phyloP scores from a whole-genome alignment of 768 basidiomycete genomes.

The Collybia sordida region DNA sequence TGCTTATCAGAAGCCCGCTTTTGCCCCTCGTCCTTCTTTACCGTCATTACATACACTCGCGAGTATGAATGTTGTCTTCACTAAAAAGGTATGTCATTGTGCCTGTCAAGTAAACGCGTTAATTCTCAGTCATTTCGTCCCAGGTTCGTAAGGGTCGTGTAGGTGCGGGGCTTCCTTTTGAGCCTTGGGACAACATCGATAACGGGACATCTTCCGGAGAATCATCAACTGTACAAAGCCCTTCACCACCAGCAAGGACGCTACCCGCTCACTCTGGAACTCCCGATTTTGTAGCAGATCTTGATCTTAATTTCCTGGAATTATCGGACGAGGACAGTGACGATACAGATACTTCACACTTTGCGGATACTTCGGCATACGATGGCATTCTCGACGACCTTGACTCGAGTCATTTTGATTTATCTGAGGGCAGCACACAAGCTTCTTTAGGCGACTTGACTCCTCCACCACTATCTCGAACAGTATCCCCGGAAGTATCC shows the following conservation, averaged over 20 bases:
- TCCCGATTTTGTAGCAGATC: constrained; percentile 14
- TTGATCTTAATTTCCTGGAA: constrained; percentile 18
- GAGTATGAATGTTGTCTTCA: constrained; percentile 44
- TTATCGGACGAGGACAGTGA: constrained; percentile 18
- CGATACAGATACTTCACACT: not conserved
- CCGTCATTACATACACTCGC: constrained; percentile 51
- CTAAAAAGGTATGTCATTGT: constrained; percentile 40
- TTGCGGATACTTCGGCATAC: not conserved
- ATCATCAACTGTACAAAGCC: not conserved
- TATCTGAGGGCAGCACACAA: constrained; percentile 14
- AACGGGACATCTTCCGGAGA: not conserved
- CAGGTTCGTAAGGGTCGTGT: constrained; percentile 53
- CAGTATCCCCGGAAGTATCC: constrained; percentile 27
- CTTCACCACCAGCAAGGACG: constrained; percentile 1
- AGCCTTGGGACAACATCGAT: constrained; percentile 50
- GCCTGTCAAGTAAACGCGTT: constrained; percentile 2
- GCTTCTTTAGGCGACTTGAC: constrained; percentile 12
- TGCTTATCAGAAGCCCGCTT: constrained; percentile 48
- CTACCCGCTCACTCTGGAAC: constrained; percentile 11
- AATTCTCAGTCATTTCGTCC: constrained; percentile 1
- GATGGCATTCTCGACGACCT: constrained; percentile 1
- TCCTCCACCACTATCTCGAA: constrained; percentile 30
- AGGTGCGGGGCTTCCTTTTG: constrained; percentile 50
- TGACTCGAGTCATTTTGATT: constrained; percentile 7
- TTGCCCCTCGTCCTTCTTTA: constrained; percentile 47